Conservation (phyloP, 805 yeast species). For the Ogataea philodendri region DNA sequence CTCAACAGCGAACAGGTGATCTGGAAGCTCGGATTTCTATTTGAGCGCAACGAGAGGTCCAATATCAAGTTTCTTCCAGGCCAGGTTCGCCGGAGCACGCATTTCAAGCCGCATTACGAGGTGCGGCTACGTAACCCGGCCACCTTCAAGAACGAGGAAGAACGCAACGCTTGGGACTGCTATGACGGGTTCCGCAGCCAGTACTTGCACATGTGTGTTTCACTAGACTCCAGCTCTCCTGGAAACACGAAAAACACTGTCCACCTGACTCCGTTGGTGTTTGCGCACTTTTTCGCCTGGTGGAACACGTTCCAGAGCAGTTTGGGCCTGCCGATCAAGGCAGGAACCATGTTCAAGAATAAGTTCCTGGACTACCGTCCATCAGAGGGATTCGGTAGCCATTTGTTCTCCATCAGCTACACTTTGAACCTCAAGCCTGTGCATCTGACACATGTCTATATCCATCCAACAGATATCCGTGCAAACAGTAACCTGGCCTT, state of each 20-base stretch:
- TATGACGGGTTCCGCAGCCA: slow-evolving; percentile 78
- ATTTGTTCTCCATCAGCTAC: slow-evolving; percentile 72
- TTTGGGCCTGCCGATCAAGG: slow-evolving; percentile 72
- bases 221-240: slow-evolving; percentile 43
- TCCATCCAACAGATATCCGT: slow-evolving; percentile 40
- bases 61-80: slow-evolving; percentile 36
- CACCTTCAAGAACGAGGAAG: slow-evolving; percentile 36
- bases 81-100: slow-evolving; percentile 39
- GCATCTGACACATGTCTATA: slow-evolving; percentile 69
- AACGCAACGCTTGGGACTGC: slow-evolving; percentile 64
- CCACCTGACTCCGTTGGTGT: slow-evolving; percentile 69
- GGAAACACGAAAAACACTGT: slow-evolving; percentile 58
- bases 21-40: slow-evolving; percentile 76
- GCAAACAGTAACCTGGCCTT: slow-evolving; percentile 48
- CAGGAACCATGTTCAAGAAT: slow-evolving; percentile 65
- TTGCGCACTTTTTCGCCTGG: slow-evolving; percentile 76
- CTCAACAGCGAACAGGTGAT: slow-evolving; percentile 59
- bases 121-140: slow-evolving; percentile 57
- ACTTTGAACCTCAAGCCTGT: slow-evolving; percentile 70
- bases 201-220: slow-evolving; percentile 69
- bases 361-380: slow-evolving; percentile 33
- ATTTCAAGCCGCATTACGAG: slow-evolving; percentile 59
- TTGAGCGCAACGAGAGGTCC: slow-evolving; percentile 57
- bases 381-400: slow-evolving; percentile 33
- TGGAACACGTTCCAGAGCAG: slow-evolving; percentile 83